Evolutionary conservation across 2,329 filamentous ascomycete species (phyloP).

Genomic region (Raffaelea ambrosiae): DNA sequence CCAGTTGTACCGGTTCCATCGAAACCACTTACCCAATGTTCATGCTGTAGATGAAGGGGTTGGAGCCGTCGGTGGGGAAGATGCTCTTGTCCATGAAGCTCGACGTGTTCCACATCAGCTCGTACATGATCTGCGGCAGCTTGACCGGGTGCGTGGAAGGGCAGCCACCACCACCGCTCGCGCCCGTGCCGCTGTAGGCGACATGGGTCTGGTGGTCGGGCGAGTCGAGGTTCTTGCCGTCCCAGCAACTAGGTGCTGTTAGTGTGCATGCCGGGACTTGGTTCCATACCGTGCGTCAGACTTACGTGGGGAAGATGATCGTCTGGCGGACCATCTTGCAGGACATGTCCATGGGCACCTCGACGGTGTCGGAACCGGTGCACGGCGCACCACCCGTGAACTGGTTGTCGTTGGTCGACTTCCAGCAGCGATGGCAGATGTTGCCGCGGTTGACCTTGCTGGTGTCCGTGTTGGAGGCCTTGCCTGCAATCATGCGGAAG

Average conservation of each 20-base stretch:
- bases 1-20: too few species aligned
- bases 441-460: slow-evolving; percentile 27
- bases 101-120: slow-evolving; percentile 37
- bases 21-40: slow-evolving; percentile 22
- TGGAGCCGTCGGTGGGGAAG: slow-evolving; percentile 33
- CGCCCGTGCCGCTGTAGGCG: slow-evolving; percentile 32
- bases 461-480: slow-evolving; percentile 32
- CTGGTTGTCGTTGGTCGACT: slow-evolving; percentile 32
- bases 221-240: slow-evolving; percentile 37
- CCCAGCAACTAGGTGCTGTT: slow-evolving; percentile 30
- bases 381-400: slow-evolving; percentile 42
- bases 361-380: slow-evolving; percentile 39
- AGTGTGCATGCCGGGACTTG: too few species aligned
- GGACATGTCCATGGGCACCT: slow-evolving; percentile 27
- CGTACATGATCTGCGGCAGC: slow-evolving; percentile 40
- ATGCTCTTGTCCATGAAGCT: slow-evolving; percentile 31
- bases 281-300: too few species aligned
- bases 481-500: slow-evolving; percentile 38
- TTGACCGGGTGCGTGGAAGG: slow-evolving; percentile 34
- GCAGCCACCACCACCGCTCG: not conserved
- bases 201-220: slow-evolving; percentile 26
- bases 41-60: slow-evolving; percentile 35
- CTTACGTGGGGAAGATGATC: slow-evolving; percentile 35
- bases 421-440: slow-evolving; percentile 41
- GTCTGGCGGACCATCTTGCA: slow-evolving; percentile 25